Conservation (phyloP, 495 filamentous ascomycete species). For the Lasiosphaeriaceae sp. region DNA sequence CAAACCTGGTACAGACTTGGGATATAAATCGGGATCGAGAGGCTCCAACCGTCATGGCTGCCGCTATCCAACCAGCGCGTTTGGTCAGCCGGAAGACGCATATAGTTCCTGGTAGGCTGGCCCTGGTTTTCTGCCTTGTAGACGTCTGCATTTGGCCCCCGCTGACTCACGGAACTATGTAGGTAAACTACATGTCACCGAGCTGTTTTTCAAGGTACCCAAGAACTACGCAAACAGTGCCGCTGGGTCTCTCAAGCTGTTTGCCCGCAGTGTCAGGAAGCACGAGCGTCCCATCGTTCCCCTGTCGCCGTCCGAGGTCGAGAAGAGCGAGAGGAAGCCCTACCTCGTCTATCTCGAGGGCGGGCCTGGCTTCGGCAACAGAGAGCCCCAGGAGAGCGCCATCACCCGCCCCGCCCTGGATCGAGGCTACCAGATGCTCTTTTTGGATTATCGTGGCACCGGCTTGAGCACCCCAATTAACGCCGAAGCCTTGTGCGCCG, state of each 20-base stretch:
- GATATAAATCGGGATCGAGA: not conserved
- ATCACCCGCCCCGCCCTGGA: constrained; percentile 67
- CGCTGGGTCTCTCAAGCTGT: constrained; percentile 62
- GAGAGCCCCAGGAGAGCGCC: constrained; percentile 64
- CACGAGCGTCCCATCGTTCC: constrained; percentile 56
- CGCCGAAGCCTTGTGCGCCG: constrained; percentile 59
- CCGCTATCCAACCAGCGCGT: constrained; percentile 14
- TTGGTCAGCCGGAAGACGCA: constrained; percentile 19
- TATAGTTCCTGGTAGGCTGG: constrained; percentile 22
- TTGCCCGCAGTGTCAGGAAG: constrained; percentile 67
- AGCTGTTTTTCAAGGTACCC: constrained; percentile 83
- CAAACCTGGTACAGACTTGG: too few relatives aligned
- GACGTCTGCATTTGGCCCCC: not conserved
- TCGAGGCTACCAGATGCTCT: constrained; percentile 80
- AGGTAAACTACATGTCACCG: constrained; percentile 74
- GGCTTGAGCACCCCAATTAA: constrained; percentile 78
- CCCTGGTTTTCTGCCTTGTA: not conserved
- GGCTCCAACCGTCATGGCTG: constrained; percentile 4
- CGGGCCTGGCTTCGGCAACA: constrained; percentile 74
- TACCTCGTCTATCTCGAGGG: constrained; percentile 62
- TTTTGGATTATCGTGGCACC: constrained; percentile 85
- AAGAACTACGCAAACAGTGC: constrained; percentile 64
- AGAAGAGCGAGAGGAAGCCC: constrained; percentile 45
- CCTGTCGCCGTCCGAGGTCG: constrained; percentile 23
- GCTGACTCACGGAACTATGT: constrained; percentile 2